Evolutionary conservation across 306 rosid genomes (phyloP), one percentile per base, ranked within the genome.

Genomic region (Cicer arietinum): DNA sequence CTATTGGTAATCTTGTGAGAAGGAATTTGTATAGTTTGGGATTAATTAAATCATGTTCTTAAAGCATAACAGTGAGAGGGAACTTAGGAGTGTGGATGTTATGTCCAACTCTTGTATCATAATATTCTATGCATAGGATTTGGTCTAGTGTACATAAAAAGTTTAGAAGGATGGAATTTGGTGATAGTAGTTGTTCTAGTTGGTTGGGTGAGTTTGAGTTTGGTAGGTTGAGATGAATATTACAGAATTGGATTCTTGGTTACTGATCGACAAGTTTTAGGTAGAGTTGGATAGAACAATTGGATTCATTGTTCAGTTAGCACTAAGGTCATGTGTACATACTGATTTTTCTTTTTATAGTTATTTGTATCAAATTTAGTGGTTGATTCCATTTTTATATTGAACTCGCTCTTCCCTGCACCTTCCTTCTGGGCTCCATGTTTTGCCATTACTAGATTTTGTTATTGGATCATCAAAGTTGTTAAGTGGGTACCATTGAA

Each of bases 11-110:
- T 90, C 77, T 94, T 58, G 88, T 94, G 81, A 90, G 87, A 76
- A 90, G 95, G 87, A 94, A 94, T 83, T 90, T 94, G 0, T 89
- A 81, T 85, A 86, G 84, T 82, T 86, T 92, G 89, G 96, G 99
- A 47, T 81, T 90, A 67, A 90, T 94, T 82, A 84, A 89, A 75
- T 90, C 97, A 8, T 90, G 88, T 75, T 94, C 93, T 61, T 92
- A 56, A 72, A 79, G 78, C 54, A 14, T n/a, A 51, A 18, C 4
- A n/a, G 6, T 47, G 53, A 37, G 44, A 47, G 54, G 73, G 66
- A 59, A 69, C 76, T 65, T 67, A 44, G 52, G 50, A n/a, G 6
- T 56, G 79, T 80, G 56, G 64, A 41, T 75, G 73, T 45, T 47
- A 64, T 63, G 63, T 79, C 71, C 74, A 77, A 72, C 62, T 47